phyloP scores from a whole-genome alignment of 2,329 filamentous ascomycete genomes.

The Cladophialophora psammophila region DNA sequence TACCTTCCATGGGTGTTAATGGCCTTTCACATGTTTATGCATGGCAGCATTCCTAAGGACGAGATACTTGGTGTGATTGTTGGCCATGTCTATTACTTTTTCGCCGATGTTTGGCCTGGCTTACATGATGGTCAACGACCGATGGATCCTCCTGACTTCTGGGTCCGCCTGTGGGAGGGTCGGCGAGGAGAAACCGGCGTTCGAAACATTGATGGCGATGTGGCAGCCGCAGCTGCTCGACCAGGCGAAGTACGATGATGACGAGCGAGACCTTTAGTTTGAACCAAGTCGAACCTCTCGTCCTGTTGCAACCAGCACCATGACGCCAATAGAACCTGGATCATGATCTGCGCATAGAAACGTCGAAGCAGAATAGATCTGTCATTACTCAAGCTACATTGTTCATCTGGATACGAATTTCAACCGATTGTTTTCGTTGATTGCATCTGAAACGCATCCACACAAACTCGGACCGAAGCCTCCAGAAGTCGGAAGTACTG shows the following conservation, averaged over 20 bases:
- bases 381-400: neutral
- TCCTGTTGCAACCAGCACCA: neutral
- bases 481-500: neutral
- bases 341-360: neutral
- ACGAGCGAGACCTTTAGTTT: neutral
- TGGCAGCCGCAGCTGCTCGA: slow-evolving; percentile 60
- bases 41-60: slow-evolving; percentile 89
- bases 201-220: slow-evolving; percentile 67
- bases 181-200: slow-evolving; percentile 53
- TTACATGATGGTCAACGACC: slow-evolving; percentile 84
- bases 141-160: slow-evolving; percentile 88
- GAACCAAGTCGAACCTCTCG: neutral
- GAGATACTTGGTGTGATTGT: slow-evolving; percentile 95
- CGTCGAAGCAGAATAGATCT: neutral
- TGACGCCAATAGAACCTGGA: neutral
- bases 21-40: slow-evolving; percentile 88
- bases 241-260: slow-evolving; percentile 42
- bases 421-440: neutral
- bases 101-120: slow-evolving; percentile 93
- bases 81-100: slow-evolving; percentile 98
- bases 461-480: neutral
- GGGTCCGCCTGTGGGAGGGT: slow-evolving; percentile 80
- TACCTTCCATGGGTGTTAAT: slow-evolving; percentile 97
- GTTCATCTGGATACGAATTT: neutral
- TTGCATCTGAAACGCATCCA: neutral